Evolutionary conservation across 352 stramenopile species (phyloP).

Genomic region (Thalassiosira oceanica): DNA sequence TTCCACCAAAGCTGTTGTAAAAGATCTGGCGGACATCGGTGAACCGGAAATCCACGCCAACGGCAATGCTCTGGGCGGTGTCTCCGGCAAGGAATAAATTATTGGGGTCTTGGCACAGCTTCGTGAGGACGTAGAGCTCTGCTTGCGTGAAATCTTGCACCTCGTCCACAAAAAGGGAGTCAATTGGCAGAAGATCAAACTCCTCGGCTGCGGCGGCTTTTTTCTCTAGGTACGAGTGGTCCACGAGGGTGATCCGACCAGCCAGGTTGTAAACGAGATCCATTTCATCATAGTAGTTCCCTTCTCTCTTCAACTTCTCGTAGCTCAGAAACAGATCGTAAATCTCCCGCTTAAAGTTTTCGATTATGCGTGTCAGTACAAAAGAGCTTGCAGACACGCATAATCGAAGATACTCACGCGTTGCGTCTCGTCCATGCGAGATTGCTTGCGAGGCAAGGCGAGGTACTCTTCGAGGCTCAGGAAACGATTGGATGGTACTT

Average conservation of each 20-base stretch:
- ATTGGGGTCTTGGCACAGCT: conserved; percentile 39
- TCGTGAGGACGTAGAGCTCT: conserved; percentile 41
- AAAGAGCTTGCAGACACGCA: too few species aligned
- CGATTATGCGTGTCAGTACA: too few species aligned
- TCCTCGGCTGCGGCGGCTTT: background rate
- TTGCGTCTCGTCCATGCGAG: conserved; percentile 43
- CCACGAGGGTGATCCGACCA: conserved; percentile 28
- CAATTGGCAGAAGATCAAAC: conserved; percentile 40
- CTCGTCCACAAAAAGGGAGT: conserved; percentile 52
- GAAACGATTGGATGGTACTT: conserved; percentile 23
- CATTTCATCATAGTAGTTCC: conserved; percentile 48
- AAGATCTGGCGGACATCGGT: conserved; percentile 43
- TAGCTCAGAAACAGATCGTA: conserved; percentile 42
- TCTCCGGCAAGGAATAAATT: conserved; percentile 42
- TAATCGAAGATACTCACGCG: too few species aligned
- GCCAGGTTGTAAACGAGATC: conserved; percentile 60
- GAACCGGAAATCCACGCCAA: conserved; percentile 51
- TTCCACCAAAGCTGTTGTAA: conserved; percentile 36
- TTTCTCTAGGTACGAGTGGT: background rate
- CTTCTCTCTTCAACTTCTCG: conserved; percentile 38
- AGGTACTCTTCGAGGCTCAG: conserved; percentile 47
- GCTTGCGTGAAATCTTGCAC: conserved; percentile 54
- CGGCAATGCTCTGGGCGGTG: conserved; percentile 53
- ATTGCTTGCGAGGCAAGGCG: conserved; percentile 42
- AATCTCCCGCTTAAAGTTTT: conserved; percentile 34